A percentile compares a stretch with the other conserved stretches of the same genome.
Evolutionary conservation across 108 stramenopile species (phyloP).

Genomic region (Fragilariopsis cylindrus): DNA sequence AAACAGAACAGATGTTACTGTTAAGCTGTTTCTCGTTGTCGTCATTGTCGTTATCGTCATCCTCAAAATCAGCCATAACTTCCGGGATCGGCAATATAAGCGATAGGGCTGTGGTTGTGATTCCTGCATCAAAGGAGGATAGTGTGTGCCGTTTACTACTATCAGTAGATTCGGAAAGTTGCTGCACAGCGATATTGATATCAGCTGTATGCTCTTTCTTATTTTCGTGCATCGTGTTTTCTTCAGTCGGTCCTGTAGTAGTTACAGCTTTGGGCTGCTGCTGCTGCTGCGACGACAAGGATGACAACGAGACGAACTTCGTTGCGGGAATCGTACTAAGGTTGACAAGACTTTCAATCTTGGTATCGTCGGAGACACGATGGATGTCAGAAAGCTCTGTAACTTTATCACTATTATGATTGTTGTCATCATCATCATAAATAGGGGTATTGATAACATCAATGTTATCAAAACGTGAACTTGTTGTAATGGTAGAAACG

Average conservation of each 20-base stretch:
- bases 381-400: conserved; percentile 25
- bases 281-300: background rate
- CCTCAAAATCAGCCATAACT: conserved; percentile 1
- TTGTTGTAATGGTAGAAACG: conserved; percentile 4
- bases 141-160: background rate
- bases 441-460: background rate
- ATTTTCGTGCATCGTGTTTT: background rate
- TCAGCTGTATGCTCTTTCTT: background rate
- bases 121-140: conserved; percentile 3
- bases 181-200: background rate
- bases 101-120: background rate
- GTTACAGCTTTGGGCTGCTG: background rate
- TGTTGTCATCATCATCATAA: background rate
- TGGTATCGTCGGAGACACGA: conserved; percentile 20
- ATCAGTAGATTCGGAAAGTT: background rate
- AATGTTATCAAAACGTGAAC: background rate
- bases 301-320: background rate
- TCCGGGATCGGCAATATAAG: background rate
- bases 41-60: conserved; percentile 3
- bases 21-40: no score
- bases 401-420: background rate
- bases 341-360: conserved; percentile 27
- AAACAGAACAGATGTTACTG: background rate
- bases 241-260: background rate
- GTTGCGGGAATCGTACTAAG: conserved; percentile 11